Base-by-base conservation (phyloP, 805 yeast species). In the Isabelozyma heimii region DNA sequence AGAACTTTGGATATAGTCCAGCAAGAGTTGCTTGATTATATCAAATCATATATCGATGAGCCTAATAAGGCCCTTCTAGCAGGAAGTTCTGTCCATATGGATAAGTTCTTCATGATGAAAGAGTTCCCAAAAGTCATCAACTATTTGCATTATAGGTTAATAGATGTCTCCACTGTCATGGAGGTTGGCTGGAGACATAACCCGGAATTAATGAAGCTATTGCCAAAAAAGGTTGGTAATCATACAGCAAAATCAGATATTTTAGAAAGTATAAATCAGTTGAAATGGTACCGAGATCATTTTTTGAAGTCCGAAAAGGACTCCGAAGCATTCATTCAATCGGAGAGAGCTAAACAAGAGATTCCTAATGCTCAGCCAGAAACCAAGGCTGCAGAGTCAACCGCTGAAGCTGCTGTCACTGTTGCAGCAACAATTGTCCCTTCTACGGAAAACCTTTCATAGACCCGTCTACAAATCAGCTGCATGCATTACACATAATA, bases 211-310 rank as follows among this genome's bases (percentile, higher is more conserved):
- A 74, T 85, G 68, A 65, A 65, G 49, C 61, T 58, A 48, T 73
- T 69, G 55, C 98, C 92, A 5, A 73, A 66, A 37, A 94, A 95
- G 67, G 69, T 68, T 44, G 76, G 79, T 16, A 77, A 78, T 1
- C 99, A 94, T 66, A 92, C 98, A 0, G 99, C 99, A 0, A 81
- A 80, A 53, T 76, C 83, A 13, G 99, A 94, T 65, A 94, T 94
- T 43, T 57, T 88, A 44, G 99, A 94, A 65, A 89, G 97, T 59
- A 92, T 94, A 40, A 80, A 68, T 8, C 97, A 94, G 65, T 72
- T 94, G 61, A 77, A 73, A 55, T 94, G 91, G 88, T 89, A 85
- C 65, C 69, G 79, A 49, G 81, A 84, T 15, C 72, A 87, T 59
- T 91, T 88, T 62, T 76, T 87, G 51, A 66, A 66, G 53, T 43